Evolutionary conservation across 164 flowering plant genomes (phyloP).

Genomic region (Euptelea pleiosperma): DNA sequence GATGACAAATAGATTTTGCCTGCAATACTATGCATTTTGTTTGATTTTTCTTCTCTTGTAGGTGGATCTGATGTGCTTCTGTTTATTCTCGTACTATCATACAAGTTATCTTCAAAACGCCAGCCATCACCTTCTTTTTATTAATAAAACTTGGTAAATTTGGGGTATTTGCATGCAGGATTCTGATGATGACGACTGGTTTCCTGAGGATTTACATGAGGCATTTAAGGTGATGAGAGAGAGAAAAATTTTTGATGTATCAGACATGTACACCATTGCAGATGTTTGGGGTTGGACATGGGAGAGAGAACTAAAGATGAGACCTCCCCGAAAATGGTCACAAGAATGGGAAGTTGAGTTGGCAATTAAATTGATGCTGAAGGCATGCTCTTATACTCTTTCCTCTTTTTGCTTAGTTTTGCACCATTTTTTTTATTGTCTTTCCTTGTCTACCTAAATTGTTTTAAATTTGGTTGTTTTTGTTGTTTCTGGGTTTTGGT

Average conservation of each 20-base stretch:
- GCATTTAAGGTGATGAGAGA: constrained; percentile 82
- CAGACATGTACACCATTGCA: constrained; percentile 89
- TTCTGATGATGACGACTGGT: constrained; percentile 89
- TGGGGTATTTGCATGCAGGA: constrained; percentile 40
- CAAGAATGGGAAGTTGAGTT: constrained; percentile 98
- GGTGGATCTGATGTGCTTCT: too few species aligned
- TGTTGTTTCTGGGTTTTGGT: too few species aligned
- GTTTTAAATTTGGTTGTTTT: too few species aligned
- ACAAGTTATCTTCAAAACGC: not conserved
- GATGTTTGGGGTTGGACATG: constrained; percentile 99
- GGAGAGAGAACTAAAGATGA: constrained; percentile 78
- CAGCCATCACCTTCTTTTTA: too few species aligned
- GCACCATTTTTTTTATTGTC: not conserved
- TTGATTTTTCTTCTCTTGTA: too few species aligned
- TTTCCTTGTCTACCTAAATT: not conserved
- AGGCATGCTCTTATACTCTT: constrained; percentile 41
- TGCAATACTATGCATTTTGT: too few species aligned
- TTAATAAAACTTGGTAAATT: not conserved
- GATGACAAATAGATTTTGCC: too few species aligned
- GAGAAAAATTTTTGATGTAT: constrained; percentile 74
- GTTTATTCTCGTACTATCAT: too few species aligned
- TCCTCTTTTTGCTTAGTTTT: constrained; percentile 8
- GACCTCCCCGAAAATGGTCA: constrained; percentile 70
- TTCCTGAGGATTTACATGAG: constrained; percentile 70
- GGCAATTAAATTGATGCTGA: constrained; percentile 75